A percentile compares a stretch with the other conserved stretches of the same genome.
phyloP scores from a whole-genome alignment of 176 grass and related monocot genomes.

The Aegilops speltoides region DNA sequence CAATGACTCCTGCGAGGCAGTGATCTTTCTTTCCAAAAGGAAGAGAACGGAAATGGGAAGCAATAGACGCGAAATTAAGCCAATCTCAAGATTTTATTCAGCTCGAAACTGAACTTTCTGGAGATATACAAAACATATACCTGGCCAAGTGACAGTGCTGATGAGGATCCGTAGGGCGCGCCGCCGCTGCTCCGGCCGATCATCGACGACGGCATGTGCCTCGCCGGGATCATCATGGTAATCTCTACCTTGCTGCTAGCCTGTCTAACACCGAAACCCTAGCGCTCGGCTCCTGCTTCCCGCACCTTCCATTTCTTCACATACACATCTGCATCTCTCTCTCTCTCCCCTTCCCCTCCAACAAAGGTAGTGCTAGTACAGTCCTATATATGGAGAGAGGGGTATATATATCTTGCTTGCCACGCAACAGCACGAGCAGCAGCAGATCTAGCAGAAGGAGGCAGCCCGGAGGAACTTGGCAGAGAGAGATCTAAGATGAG shows the following conservation, averaged over 20 bases:
- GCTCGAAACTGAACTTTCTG: neutral
- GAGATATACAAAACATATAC: conserved; percentile 12
- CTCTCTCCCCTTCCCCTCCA: neutral
- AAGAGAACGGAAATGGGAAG: neutral
- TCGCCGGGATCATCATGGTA: conserved; percentile 96
- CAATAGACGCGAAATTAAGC: neutral
- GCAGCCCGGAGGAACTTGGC: conserved; percentile 21
- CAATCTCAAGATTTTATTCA: neutral
- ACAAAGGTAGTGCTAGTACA: neutral
- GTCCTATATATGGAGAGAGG: conserved; percentile 31
- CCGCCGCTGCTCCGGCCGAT: conserved; percentile 58
- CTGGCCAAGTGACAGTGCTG: conserved; percentile 83
- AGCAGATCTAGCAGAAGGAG: conserved; percentile 59
- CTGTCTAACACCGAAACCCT: conserved; percentile 40
- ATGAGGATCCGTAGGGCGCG: conserved; percentile 74
- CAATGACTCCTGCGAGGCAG: neutral
- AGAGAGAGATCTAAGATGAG: conserved; percentile 53
- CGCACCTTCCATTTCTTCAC: conserved; percentile 40
- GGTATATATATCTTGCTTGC: conserved; percentile 23
- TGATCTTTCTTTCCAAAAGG: neutral
- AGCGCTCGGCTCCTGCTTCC: conserved; percentile 19
- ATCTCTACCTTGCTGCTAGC: neutral
- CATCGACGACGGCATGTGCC: conserved; percentile 82
- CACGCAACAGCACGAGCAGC: conserved; percentile 41
- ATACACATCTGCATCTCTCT: neutral